These are phyloP conservation scores for Peniophora sp. DNA, from an alignment of 1,284 basidiomycete genomes.

Conservation along the genomic window DNA sequence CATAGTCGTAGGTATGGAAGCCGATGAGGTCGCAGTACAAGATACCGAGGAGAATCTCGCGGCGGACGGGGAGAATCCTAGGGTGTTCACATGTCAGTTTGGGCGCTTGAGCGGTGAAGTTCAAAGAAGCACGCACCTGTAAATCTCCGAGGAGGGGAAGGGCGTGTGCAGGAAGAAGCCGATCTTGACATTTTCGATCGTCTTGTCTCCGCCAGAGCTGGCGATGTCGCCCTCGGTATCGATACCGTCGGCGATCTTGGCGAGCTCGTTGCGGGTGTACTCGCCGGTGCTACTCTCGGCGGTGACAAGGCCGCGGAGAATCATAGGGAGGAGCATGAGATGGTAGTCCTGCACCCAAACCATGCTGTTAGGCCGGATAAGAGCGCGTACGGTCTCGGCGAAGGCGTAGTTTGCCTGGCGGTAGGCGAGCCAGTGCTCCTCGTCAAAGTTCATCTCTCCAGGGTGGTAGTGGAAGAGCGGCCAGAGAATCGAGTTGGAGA, in stretches of 20 bases:
- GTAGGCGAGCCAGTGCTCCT: conserved; percentile 97
- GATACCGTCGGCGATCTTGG: conserved; percentile 72
- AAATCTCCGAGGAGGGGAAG: conserved; percentile 97
- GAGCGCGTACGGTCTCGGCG: conserved; percentile 78
- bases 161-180: conserved; percentile 99
- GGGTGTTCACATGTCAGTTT: conserved; percentile 2
- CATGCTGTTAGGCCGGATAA: conserved; percentile 81
- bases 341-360: conserved; percentile 99
- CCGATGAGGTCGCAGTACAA: conserved; percentile 96
- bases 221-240: conserved; percentile 44
- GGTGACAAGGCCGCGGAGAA: conserved; percentile 84
- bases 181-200: conserved; percentile 72
- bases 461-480: conserved; percentile 99
- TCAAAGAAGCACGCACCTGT: conserved; percentile 54
- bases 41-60: conserved; percentile 93
- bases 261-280: conserved; percentile 61
- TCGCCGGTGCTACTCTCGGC: conserved; percentile 54
- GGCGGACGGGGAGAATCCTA: conserved; percentile 92
- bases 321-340: conserved; percentile 95
- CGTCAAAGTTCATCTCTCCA: conserved; percentile 99
- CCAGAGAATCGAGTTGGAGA: conserved; percentile 99
- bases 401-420: conserved; percentile 95
- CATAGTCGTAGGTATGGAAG: conserved; percentile 99
- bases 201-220: conserved; percentile 21
- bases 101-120: not conserved